Base-by-base conservation (phyloP, 148 eudicot species). In the Pharnaceum exiguum region DNA sequence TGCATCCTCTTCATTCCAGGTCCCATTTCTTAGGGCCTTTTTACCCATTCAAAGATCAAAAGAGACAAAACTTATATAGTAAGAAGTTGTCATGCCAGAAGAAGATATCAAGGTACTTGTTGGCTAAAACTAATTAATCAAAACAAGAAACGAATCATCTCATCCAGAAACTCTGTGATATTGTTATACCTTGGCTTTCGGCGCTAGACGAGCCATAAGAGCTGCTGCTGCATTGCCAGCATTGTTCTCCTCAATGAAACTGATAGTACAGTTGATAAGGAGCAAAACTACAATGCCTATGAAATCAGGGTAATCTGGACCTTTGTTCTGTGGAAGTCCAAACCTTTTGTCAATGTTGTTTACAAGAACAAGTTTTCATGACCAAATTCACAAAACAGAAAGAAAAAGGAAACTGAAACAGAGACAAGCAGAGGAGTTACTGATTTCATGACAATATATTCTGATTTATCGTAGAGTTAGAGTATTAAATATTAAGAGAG, bases 1-100 rank as follows among this genome's bases (percentile, higher is more conserved):
- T 29, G 90, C 87, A 44, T 83, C 95, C 51, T 72, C 77, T 64
- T 87, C 95, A 2, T 62, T 71, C 90, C 95, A 87, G 31, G 37
- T 62, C 16, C 95, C 89, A 68, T 83, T 63, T 39, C 95, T 70
- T 9, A 86, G 63, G 45, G 71, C 86, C 94, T 86, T 33, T 15
- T 11, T 53, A 13, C 16, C 7, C 30, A 55, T 30, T 23, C 42
- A 40, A 35, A 16, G 19, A 23, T 8, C 25, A 36, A n/a, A 55
- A 46, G 36, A 22, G 25, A 47, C 2, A 47, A 47, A 47, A 47
- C 5, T 24, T 2, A 25, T n/a, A n/a, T n/a, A n/a, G n/a, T n/a
- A n/a, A n/a, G n/a, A n/a, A n/a, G n/a, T n/a, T n/a, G n/a, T n/a
- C n/a, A n/a, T n/a, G n/a, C n/a, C n/a, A n/a, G n/a, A n/a, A n/a